Evolutionary conservation across 2,329 filamentous ascomycete genomes (phyloP).

Genomic region (Onygenales sp.): DNA sequence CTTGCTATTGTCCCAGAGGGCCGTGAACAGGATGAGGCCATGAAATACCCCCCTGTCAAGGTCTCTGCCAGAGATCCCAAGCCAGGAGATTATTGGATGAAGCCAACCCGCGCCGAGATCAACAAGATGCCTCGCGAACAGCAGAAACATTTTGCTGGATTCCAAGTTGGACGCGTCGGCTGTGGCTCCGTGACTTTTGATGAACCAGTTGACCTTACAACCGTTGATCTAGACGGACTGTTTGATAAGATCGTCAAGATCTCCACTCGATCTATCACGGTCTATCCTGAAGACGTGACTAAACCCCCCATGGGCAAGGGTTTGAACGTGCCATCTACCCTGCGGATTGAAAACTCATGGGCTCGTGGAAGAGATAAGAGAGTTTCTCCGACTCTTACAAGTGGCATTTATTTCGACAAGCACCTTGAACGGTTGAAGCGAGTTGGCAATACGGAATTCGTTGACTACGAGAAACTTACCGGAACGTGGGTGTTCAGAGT

Average conservation of each 20-base stretch:
- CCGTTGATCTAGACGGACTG: constrained; percentile 70
- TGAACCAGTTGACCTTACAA: constrained; percentile 70
- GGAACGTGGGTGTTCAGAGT: constrained; percentile 88
- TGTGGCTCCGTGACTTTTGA: constrained; percentile 78
- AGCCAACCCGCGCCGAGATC: constrained; percentile 64
- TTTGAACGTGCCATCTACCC: constrained; percentile 80
- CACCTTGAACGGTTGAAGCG: constrained; percentile 73
- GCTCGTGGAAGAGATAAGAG: constrained; percentile 60
- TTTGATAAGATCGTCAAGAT: constrained; percentile 68
- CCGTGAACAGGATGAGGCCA: constrained; percentile 41
- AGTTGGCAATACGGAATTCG: constrained; percentile 71
- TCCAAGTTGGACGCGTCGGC: constrained; percentile 73
- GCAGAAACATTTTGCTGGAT: constrained; percentile 61
- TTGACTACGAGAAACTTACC: constrained; percentile 66
- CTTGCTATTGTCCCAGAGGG: constrained; percentile 67
- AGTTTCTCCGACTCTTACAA: constrained; percentile 44
- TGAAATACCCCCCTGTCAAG: constrained; percentile 26
- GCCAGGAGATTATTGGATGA: constrained; percentile 79
- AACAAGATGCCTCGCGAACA: constrained; percentile 70
- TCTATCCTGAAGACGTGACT: constrained; percentile 64
- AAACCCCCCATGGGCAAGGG: constrained; percentile 82
- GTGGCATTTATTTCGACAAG: constrained; percentile 61
- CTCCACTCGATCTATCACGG: constrained; percentile 69
- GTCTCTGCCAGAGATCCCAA: constrained; percentile 38
- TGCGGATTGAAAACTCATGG: constrained; percentile 88